Conservation (phyloP, 2,329 filamentous ascomycete species). For the Arthrobotrys musiformis region DNA sequence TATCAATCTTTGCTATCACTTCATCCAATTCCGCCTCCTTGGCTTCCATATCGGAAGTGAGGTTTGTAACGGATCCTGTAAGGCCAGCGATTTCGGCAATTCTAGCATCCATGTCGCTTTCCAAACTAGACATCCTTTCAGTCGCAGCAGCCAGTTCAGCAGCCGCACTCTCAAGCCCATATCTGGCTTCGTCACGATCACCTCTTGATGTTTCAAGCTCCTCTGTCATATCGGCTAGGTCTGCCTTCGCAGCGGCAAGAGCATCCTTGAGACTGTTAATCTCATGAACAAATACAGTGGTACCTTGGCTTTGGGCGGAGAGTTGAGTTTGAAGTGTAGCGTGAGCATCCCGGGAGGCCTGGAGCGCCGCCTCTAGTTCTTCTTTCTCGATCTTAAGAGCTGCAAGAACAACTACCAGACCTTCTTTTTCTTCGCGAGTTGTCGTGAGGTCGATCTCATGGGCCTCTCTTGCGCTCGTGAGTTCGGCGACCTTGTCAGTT, state of each 20-base stretch:
- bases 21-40: conserved; percentile 37
- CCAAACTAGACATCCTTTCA: conserved; percentile 30
- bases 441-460: conserved; percentile 11
- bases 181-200: conserved; percentile 19
- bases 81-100: conserved; percentile 33
- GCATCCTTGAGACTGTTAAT: conserved; percentile 51
- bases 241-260: conserved; percentile 24
- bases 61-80: conserved; percentile 31
- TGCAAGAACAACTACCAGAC: conserved; percentile 9
- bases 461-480: conserved; percentile 26
- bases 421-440: conserved; percentile 21
- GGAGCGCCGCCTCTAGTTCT: conserved; percentile 39
- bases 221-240: conserved; percentile 20
- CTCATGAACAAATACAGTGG: conserved; percentile 41
- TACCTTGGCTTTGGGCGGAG: conserved; percentile 42
- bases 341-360: conserved; percentile 45
- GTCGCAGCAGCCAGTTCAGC: background rate
- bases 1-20: conserved; percentile 14
- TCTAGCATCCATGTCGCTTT: conserved; percentile 35
- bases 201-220: conserved; percentile 11
- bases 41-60: conserved; percentile 38
- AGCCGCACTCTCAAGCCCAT: conserved; percentile 15
- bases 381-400: conserved; percentile 43
- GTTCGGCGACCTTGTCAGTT: conserved; percentile 33
- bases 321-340: conserved; percentile 53